Base-by-base conservation (phyloP, 768 basidiomycete genomes). In the Lactifluus echinatus region DNA sequence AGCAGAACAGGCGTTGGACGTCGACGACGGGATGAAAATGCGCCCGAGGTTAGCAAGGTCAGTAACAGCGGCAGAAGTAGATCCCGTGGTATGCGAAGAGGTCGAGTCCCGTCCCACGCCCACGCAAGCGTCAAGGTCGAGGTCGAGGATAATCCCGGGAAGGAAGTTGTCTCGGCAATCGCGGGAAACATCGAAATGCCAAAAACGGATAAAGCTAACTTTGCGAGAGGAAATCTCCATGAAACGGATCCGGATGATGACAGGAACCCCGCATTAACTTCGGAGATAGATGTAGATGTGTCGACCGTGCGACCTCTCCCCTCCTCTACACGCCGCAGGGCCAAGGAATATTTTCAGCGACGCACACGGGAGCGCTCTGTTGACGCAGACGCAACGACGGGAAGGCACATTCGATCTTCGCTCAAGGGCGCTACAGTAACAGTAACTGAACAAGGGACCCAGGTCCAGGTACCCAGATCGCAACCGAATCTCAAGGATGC, bases 291-390 rank as follows among this genome's bases (percentile, higher is more conserved):
- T 11, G 19, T 11, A 12, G 29, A 57, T 11, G 19, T 36, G 21
- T 61, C 60, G n/a, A 49, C 17, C 6, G 31, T 52, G 24, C 58
- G 31, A 11, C 48, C 57, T 2, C 37, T 55, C n/a, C 57, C 58
- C 31, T 53, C 59, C 26, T 60, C 58, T 6, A 54, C 53, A 1
- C 61, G 61, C 23, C 58, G 52, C 15, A 53, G 53, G 10, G 49
- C 57, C 19, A 62, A 62, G 44, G 61, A 60, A 45, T 62, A 62
- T 48, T 55, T 62, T 28, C 52, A 60, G 39, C 50, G 58, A 48
- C 61, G 61, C 23, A 55, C 58, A 8, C 51, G 61, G 19, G 61
- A 62, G 33, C 61, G 61, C 8, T 62, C 61, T 4, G 53, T 50
- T 10, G 61, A 60, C 26, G 49, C 40, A 4, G 42, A 19, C 33